These are phyloP conservation scores for Flaveria ramosissima DNA, from an alignment of 129 eudicot species.

Conservation along the genomic window DNA sequence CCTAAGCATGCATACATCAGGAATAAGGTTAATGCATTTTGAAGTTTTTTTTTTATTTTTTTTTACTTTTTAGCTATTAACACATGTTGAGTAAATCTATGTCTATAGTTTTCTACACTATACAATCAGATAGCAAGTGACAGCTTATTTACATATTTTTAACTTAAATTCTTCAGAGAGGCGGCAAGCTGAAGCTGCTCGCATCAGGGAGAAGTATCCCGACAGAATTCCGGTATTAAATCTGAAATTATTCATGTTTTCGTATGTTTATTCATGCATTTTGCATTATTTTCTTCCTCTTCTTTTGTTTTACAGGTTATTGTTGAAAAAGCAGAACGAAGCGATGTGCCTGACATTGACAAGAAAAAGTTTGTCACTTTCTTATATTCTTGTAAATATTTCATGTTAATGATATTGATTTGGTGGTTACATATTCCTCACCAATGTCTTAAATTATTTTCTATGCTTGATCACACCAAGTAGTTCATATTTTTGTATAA, in stretches of 20 bases:
- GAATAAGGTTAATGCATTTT: background rate
- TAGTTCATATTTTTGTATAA: background rate
- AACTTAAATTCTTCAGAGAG: constrained; percentile 48
- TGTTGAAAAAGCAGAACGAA: constrained; percentile 90
- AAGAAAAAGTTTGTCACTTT: constrained; percentile 73
- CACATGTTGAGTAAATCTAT: too few species aligned
- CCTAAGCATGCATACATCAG: background rate
- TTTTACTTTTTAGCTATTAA: background rate
- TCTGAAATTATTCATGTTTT: background rate
- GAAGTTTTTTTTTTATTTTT: background rate
- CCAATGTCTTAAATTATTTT: background rate
- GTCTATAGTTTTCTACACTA: too few species aligned
- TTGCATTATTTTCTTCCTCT: background rate
- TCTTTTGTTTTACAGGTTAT: constrained; percentile 56
- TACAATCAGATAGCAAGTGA: background rate
- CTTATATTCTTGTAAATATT: background rate
- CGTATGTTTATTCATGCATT: background rate
- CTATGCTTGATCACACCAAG: background rate
- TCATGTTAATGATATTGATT: background rate
- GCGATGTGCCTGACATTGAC: constrained; percentile 88
- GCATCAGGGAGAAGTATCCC: constrained; percentile 96
- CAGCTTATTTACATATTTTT: background rate
- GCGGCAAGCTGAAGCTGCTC: constrained; percentile 98
- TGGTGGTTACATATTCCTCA: background rate
- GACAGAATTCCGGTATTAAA: constrained; percentile 87